These are phyloP conservation scores for Apiospora malaysiana DNA, from an alignment of 2,329 filamentous ascomycete species.

Conservation along the genomic window DNA sequence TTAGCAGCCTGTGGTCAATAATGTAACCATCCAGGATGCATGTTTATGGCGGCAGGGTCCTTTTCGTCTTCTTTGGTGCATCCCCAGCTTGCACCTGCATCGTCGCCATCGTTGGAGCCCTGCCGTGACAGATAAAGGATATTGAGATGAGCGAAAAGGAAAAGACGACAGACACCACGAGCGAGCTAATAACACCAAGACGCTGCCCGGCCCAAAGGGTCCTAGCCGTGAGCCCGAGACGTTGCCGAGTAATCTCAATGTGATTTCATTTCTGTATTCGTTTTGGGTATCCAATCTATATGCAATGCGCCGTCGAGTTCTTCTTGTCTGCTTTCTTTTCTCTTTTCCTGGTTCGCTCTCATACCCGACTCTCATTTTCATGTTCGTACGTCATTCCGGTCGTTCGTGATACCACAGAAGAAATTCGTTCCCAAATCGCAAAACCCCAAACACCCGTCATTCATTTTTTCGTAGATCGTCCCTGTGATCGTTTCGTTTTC, in stretches of 20 bases:
- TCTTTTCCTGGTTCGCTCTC: background rate
- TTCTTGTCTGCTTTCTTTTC: constrained; percentile 3
- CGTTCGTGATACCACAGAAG: constrained; percentile 8
- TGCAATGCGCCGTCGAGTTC: background rate
- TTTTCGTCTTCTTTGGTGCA: background rate
- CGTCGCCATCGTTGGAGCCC: background rate
- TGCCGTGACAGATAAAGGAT: background rate
- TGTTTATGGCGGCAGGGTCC: background rate
- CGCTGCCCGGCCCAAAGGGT: background rate
- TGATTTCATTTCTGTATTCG: background rate
- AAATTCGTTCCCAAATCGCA: constrained; percentile 1
- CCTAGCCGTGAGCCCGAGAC: background rate
- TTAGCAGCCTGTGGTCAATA: background rate
- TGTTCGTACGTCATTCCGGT: constrained; percentile 8
- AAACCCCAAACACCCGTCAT: background rate
- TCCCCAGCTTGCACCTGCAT: background rate
- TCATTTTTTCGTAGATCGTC: background rate
- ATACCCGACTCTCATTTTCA: background rate
- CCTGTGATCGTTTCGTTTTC: background rate
- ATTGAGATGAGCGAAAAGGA: constrained; percentile 8
- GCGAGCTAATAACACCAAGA: background rate
- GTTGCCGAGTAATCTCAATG: background rate
- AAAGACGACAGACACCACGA: background rate
- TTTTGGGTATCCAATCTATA: constrained; percentile 17
- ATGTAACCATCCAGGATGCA: background rate